Base-by-base conservation (phyloP, 176 grass and related monocot species). In the Poa annua region DNA sequence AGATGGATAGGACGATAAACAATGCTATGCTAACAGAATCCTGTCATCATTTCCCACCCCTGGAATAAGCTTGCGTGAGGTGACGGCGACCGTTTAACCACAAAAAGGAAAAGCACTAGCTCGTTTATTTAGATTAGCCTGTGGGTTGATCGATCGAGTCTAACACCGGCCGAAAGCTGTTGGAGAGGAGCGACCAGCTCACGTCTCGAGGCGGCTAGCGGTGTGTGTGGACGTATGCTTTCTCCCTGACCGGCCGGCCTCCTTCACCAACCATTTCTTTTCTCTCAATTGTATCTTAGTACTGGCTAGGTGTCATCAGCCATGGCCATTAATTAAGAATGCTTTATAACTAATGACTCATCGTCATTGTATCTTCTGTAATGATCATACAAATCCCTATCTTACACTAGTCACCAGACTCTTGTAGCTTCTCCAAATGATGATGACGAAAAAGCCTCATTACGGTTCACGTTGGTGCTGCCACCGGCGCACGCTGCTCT, bases 31-130 rank as follows among this genome's bases (percentile, higher is more conserved):
- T 3, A 56, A 0, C 19, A 20, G 25, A 25, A 54, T 17, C 54
- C 32, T 26, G 0, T 14, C 59, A 77, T 72, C 36, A 2, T 45
- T 45, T 3, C 44, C 11, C 44, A 2, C 12, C 12, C 47, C 11
- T 13, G 47, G 72, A 86, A 39, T 11, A 55, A 17, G 71, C 56
- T 66, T 66, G 75, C 79, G 79, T 78, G 50, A 32, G 1, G 25
- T 5, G 88, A 86, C 34, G 83, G 73, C 78, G 83, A 89, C 88
- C 10, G 24, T 13, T 4, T 52, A 73, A 89, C 83, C 48, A 89
- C n/a, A 86, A 49, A 86, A 49, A 73, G 63, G 7, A 19, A 66
- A 19, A 80, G 17, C n/a, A 3, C 4, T 8, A 10, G n/a, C 44
- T 0, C 44, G 44, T 45, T n/a, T n/a, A n/a, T n/a, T n/a, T n/a